phyloP scores from a whole-genome alignment of 208 protist genomes.

The Angomonas deanei region DNA sequence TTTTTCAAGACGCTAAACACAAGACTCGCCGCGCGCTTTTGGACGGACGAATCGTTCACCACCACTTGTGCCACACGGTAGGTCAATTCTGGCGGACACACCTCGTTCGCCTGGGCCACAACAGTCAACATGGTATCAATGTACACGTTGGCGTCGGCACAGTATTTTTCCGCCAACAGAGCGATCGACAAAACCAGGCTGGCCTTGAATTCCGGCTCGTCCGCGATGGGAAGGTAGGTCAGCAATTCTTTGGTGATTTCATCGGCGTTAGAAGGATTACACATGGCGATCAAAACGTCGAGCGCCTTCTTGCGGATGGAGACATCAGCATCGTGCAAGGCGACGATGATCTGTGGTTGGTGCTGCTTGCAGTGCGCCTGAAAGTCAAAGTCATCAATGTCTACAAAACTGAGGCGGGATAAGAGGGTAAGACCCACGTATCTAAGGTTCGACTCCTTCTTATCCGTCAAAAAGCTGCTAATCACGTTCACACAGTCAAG shows the following conservation, averaged over 20 bases:
- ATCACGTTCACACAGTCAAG: constrained; percentile 78
- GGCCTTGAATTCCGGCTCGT: constrained; percentile 89
- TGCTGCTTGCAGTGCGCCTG: constrained; percentile 79
- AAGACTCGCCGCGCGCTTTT: constrained; percentile 92
- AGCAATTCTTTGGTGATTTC: constrained; percentile 94
- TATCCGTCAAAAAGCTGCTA: constrained; percentile 83
- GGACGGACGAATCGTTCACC: constrained; percentile 93
- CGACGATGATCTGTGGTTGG: constrained; percentile 89
- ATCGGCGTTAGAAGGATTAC: constrained; percentile 86
- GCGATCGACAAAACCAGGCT: constrained; percentile 95
- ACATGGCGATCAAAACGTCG: constrained; percentile 97
- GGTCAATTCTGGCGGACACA: constrained; percentile 92
- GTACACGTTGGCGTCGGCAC: constrained; percentile 87
- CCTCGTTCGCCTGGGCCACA: constrained; percentile 94
- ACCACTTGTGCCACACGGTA: constrained; percentile 94
- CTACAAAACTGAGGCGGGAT: constrained; percentile 52
- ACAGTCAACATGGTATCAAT: constrained; percentile 96
- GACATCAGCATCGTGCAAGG: constrained; percentile 95
- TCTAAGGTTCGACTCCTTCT: constrained; percentile 87
- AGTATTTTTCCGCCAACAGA: constrained; percentile 95
- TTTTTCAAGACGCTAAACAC: constrained; percentile 50
- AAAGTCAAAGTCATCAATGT: constrained; percentile 57
- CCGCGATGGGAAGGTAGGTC: constrained; percentile 79
- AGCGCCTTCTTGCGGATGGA: constrained; percentile 96
- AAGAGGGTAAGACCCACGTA: constrained; percentile 89